Evolutionary conservation across 371 early-diverging fungal species (phyloP).

Genomic region (Mucor lusitanicus): DNA sequence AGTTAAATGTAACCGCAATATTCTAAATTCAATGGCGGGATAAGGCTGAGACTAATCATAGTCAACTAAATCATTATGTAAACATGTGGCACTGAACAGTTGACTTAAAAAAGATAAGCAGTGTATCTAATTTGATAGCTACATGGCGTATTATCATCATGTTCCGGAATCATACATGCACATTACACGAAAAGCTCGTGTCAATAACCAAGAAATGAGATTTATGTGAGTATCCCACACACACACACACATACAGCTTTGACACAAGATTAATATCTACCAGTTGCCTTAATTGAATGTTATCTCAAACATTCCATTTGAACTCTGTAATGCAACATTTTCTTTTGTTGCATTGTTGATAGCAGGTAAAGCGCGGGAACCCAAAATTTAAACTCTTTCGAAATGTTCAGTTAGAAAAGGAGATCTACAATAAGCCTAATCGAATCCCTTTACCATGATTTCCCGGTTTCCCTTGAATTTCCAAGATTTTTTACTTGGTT

Average conservation of each 20-base stretch:
- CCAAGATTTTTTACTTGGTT: background rate
- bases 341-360: background rate
- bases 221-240: too few relatives aligned
- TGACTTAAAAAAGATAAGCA: background rate
- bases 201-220: too few relatives aligned
- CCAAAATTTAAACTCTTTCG: background rate
- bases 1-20: too few relatives aligned
- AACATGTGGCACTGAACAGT: background rate
- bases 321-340: background rate
- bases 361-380: background rate
- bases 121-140: background rate
- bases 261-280: too few relatives aligned
- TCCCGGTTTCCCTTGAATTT: conserved; percentile 1
- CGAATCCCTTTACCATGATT: background rate
- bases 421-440: background rate
- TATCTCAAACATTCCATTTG: too few relatives aligned
- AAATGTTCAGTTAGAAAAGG: background rate
- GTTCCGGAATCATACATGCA: background rate
- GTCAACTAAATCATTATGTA: background rate
- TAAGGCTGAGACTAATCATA: background rate
- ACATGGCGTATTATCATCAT: background rate
- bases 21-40: too few relatives aligned
- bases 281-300: too few relatives aligned
- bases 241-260: too few relatives aligned
- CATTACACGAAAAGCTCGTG: background rate